Evolutionary conservation across 306 rosid species (phyloP).

Genomic region (Sechiopsis laciniata): DNA sequence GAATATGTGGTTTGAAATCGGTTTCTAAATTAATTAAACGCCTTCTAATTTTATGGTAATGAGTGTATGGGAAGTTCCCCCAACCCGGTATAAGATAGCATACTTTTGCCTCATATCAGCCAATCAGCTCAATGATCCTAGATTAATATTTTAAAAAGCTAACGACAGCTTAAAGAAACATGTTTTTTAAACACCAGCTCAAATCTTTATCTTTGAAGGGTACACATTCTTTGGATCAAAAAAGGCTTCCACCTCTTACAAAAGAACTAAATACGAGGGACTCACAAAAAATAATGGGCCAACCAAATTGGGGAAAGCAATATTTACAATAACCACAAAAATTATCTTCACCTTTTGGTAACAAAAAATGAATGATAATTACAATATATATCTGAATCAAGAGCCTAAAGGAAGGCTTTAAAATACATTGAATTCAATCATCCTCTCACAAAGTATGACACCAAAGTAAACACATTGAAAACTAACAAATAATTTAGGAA

Average conservation of each 20-base stretch:
- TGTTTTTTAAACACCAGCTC: neutral
- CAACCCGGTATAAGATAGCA: neutral
- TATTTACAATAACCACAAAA: too few relatives aligned
- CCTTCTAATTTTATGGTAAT: neutral
- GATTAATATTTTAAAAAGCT: neutral
- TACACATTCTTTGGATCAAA: neutral
- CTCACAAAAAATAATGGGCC: neutral
- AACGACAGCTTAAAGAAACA: neutral
- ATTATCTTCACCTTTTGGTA: neutral
- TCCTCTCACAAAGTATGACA: neutral
- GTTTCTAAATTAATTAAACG: neutral
- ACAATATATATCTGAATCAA: neutral
- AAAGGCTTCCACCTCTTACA: neutral
- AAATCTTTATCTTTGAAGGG: neutral
- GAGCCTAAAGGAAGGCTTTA: neutral
- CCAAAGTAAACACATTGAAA: neutral
- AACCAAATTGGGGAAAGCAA: too few relatives aligned
- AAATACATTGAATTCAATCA: neutral
- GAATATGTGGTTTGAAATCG: neutral
- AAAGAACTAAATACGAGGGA: neutral
- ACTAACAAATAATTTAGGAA: too few relatives aligned
- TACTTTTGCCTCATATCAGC: neutral
- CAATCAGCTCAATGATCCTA: neutral
- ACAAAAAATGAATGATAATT: neutral
- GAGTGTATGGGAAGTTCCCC: neutral